Percentiles rank a stretch among this genome's conserved stretches.
Evolutionary conservation across 495 filamentous ascomycete genomes (phyloP).

Genomic region (Collariella sp.): DNA sequence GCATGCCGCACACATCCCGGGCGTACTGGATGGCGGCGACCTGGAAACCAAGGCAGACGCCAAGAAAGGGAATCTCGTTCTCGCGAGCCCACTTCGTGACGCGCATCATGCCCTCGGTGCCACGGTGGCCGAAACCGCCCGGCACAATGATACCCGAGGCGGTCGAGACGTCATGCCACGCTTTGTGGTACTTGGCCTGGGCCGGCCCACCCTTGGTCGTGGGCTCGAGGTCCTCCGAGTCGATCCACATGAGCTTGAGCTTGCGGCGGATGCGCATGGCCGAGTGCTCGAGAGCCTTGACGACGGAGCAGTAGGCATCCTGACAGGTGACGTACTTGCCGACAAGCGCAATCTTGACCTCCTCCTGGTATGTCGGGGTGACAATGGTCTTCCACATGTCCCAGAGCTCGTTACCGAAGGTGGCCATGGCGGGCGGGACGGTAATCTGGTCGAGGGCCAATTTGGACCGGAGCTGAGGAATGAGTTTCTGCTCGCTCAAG

Average conservation of each 20-base stretch:
- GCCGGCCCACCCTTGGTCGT: slow-evolving; percentile 40
- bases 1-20: slow-evolving; percentile 57
- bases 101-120: slow-evolving; percentile 79
- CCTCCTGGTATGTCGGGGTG: slow-evolving; percentile 38
- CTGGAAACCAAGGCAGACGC: slow-evolving; percentile 94
- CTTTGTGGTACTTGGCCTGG: slow-evolving; percentile 74
- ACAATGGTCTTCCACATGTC: slow-evolving; percentile 65
- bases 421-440: slow-evolving; percentile 38
- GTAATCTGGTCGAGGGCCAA: slow-evolving; percentile 50
- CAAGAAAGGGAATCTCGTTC: slow-evolving; percentile 73
- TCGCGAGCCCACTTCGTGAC: slow-evolving; percentile 77
- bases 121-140: slow-evolving; percentile 80
- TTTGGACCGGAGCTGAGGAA: slow-evolving; percentile 49
- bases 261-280: slow-evolving; percentile 79
- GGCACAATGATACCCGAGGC: slow-evolving; percentile 43
- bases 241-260: slow-evolving; percentile 73
- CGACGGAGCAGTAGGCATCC: slow-evolving; percentile 70
- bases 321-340: slow-evolving; percentile 82
- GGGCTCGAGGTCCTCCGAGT: slow-evolving; percentile 73
- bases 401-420: slow-evolving; percentile 59
- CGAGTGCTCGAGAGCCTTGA: slow-evolving; percentile 81
- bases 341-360: slow-evolving; percentile 76
- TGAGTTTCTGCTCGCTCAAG: slow-evolving; percentile 68
- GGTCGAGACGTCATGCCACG: slow-evolving; percentile 63
- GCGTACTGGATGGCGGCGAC: slow-evolving; percentile 86